A percentile compares a stretch with the other conserved stretches of the same genome.
phyloP scores from a whole-genome alignment of 192 early-diverging fungal species.

The Lunasporangiospora selenospora region DNA sequence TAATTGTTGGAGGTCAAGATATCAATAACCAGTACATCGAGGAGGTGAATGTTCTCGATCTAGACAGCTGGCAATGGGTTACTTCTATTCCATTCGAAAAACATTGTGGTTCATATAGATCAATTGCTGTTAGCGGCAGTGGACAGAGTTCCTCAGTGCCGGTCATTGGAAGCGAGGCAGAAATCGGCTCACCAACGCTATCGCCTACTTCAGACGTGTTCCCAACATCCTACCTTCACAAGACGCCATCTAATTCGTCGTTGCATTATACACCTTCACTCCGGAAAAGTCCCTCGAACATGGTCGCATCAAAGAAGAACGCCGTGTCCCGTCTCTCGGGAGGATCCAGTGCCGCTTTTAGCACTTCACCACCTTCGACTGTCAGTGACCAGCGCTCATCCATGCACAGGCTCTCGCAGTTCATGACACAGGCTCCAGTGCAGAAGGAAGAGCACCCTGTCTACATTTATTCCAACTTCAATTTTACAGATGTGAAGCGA shows the following conservation, averaged over 20 bases:
- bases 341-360: constrained; percentile 6
- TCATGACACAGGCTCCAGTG: constrained; percentile 7
- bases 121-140: constrained; percentile 65
- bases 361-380: constrained; percentile 16
- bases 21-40: constrained; percentile 74
- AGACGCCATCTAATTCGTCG: constrained; percentile 33
- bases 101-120: constrained; percentile 75
- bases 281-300: constrained; percentile 31
- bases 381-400: constrained; percentile 17
- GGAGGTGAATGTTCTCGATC: constrained; percentile 73
- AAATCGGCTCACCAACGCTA: not conserved
- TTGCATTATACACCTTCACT: constrained; percentile 41
- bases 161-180: constrained; percentile 36
- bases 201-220: constrained; percentile 24
- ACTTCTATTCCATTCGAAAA: constrained; percentile 64
- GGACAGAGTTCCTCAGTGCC: constrained; percentile 37
- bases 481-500: constrained; percentile 74
- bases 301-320: constrained; percentile 16
- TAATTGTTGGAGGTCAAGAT: constrained; percentile 79
- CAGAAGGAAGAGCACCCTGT: constrained; percentile 49
- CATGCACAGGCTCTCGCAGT: constrained; percentile 31
- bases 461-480: constrained; percentile 79
- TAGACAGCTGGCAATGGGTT: constrained; percentile 65
- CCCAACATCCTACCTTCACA: constrained; percentile 31
- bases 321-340: constrained; percentile 26